Evolutionary conservation across 768 basidiomycete species (phyloP).

Genomic region (Scleroderma citrinum): DNA sequence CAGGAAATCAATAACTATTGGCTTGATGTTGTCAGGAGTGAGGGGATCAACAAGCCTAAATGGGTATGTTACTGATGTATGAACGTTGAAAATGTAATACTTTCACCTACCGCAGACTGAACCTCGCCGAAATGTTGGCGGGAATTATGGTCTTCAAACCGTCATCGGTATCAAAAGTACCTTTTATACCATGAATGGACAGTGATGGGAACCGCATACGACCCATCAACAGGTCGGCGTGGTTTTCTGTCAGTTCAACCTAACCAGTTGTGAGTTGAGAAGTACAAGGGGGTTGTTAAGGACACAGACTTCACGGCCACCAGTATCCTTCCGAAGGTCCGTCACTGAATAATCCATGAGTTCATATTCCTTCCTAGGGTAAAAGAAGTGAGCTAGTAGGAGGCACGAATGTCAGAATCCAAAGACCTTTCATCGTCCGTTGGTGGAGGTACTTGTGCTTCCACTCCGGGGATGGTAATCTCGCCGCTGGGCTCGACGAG

Average conservation of each 20-base stretch:
- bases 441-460: conserved; percentile 66
- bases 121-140: conserved; percentile 48
- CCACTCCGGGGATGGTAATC: conserved; percentile 85
- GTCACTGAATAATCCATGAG: not conserved
- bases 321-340: not conserved
- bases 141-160: conserved; percentile 59
- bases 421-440: not conserved
- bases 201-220: conserved; percentile 57
- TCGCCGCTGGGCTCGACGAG: conserved; percentile 75
- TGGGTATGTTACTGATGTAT: not conserved
- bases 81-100: not conserved
- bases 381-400: not conserved
- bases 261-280: not conserved
- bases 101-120: conserved; percentile 45
- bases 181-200: conserved; percentile 62
- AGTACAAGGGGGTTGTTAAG: no score
- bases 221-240: conserved; percentile 49
- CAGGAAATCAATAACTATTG: conserved; percentile 66
- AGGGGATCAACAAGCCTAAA: conserved; percentile 78
- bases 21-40: conserved; percentile 67
- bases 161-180: conserved; percentile 45
- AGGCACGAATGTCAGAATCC: no score
- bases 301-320: not conserved
- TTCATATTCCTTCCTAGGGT: not conserved
- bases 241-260: conserved; percentile 45